Percentiles rank a stretch among this genome's conserved stretches.
Conservation (phyloP, 169 alveolate genomes). For the Eimeria sp. region DNA sequence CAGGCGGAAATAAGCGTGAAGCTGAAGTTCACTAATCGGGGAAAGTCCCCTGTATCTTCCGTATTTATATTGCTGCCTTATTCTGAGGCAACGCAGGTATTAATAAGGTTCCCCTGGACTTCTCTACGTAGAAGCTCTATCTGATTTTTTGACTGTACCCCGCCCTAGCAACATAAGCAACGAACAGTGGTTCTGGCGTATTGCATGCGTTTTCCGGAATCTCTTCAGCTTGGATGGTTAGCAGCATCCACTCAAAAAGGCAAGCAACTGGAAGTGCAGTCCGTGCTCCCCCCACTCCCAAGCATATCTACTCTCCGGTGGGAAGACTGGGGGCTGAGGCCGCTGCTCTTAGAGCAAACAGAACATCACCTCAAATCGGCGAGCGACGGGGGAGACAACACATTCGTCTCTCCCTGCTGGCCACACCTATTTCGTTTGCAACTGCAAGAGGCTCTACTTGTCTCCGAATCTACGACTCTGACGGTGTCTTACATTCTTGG, state of each 20-base stretch:
- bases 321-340: slow-evolving; percentile 61
- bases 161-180: background rate
- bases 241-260: background rate
- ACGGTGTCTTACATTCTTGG: slow-evolving; percentile 52
- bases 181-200: background rate
- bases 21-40: slow-evolving; percentile 2
- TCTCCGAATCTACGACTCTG: background rate
- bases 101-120: background rate
- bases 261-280: background rate
- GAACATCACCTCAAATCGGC: slow-evolving; percentile 8
- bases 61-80: slow-evolving; percentile 13
- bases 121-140: background rate
- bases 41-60: background rate
- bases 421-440: slow-evolving; percentile 8
- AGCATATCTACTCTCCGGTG: slow-evolving; percentile 30
- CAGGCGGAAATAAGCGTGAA: slow-evolving; percentile 26
- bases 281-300: background rate
- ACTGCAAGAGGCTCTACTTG: slow-evolving; percentile 4
- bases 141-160: background rate
- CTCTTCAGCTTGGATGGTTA: slow-evolving; percentile 51
- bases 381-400: background rate
- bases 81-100: slow-evolving; percentile 50
- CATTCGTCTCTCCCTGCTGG: slow-evolving; percentile 49
- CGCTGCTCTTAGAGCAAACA: slow-evolving; percentile 23
- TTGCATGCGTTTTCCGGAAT: background rate